These are phyloP conservation scores for Leishmania braziliensis DNA, from an alignment of 208 protist genomes.

Conservation along the genomic window DNA sequence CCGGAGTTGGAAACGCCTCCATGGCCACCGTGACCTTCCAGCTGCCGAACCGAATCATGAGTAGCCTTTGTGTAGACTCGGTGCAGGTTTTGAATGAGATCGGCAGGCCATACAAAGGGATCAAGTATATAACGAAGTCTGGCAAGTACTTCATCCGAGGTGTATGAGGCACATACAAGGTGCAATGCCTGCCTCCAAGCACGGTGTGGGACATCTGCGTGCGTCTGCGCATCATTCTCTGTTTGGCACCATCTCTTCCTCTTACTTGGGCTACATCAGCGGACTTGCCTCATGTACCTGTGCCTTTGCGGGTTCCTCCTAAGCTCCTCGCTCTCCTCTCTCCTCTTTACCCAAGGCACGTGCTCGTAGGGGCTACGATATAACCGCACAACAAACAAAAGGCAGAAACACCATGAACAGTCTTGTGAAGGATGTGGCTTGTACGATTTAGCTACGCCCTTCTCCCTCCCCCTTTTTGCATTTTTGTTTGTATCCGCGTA, in stretches of 20 bases:
- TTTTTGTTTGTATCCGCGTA: neutral
- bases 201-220: neutral
- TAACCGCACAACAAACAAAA: neutral
- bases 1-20: constrained; percentile 29
- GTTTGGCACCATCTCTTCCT: neutral
- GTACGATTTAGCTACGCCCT: neutral
- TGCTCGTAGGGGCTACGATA: neutral
- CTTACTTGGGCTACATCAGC: neutral
- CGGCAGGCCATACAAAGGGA: constrained; percentile 86
- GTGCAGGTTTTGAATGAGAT: constrained; percentile 84
- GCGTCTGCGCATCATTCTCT: neutral
- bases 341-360: neutral
- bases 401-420: too few relatives aligned
- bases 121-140: constrained; percentile 82
- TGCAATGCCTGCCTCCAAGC: neutral
- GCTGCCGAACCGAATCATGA: constrained; percentile 74
- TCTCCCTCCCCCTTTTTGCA: neutral
- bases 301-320: neutral
- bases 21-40: constrained; percentile 68
- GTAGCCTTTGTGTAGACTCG: constrained; percentile 74
- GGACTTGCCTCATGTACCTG: neutral
- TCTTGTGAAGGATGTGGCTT: neutral
- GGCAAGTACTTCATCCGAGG: constrained; percentile 83
- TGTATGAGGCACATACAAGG: constrained; percentile 31
- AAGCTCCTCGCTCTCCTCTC: neutral